Evolutionary conservation across 2,329 filamentous ascomycete genomes (phyloP), one percentile per base, ranked within the genome.

Genomic region (Dactylellina drechsleri): DNA sequence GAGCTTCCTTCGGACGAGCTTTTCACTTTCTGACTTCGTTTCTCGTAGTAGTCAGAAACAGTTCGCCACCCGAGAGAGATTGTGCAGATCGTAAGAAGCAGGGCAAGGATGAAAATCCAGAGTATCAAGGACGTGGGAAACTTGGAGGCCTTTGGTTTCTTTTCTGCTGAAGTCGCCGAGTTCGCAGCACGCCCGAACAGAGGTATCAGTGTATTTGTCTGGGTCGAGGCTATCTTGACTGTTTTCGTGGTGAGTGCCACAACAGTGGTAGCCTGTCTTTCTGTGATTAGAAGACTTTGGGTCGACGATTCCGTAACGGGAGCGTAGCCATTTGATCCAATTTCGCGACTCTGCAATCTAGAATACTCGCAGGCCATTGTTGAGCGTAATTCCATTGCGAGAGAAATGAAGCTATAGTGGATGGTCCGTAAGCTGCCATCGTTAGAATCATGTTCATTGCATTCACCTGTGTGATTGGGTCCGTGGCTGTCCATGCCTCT

Each of bases 161-260:
- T 65, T 31, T 31, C 36, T 0, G 59, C 66, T 12, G 31, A 45
- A 3, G 66, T 58, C 1, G 15, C 40, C n/a, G 23, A 15, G 13
- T 47, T 26, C 7, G 7, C n/a, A 16, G 52, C 28, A n/a, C 61
- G 60, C 18, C 49, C 49, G n/a, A 66, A 58, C 16, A 56, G 28
- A 16, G 36, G 61, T 31, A 74, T 50, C 12, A 50, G 56, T 15
- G 61, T 74, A 45, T 74, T 74, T 0, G 43, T 66, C 8, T 62
- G 61, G 4, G 62, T 66, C 36, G 45, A 40, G 26, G 57, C 62
- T 43, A 52, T 26, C 10, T 41, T 66, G n/a, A 74, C 50, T 12
- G 59, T 23, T 36, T 66, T 49, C 15, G 68, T 74, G 10, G 53
- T 50, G 20, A 28, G 40, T 31, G 68, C 59, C n/a, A 31, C 23